Percentiles rank a stretch among this genome's conserved stretches.
phyloP scores from a whole-genome alignment of 2,329 filamentous ascomycete genomes.

The Stromatinia cepivora region DNA sequence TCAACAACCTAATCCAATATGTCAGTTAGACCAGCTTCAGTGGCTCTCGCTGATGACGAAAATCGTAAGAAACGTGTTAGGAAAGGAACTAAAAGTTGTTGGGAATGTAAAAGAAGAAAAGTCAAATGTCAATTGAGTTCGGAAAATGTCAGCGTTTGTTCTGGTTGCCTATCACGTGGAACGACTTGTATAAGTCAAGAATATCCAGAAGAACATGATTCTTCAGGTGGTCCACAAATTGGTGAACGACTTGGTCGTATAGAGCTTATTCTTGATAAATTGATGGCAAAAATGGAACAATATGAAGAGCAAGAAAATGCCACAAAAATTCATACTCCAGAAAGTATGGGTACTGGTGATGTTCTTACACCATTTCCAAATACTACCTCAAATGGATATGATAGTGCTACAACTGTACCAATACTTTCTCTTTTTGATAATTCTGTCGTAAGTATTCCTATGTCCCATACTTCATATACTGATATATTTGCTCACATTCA shows the following conservation, averaged over 20 bases:
- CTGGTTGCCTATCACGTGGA: conserved; percentile 48
- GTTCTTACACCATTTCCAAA: conserved; percentile 32
- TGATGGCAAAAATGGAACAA: conserved; percentile 36
- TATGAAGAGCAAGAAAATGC: conserved; percentile 38
- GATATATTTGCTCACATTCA: not conserved
- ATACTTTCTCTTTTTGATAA: conserved; percentile 40
- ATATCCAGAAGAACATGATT: conserved; percentile 39
- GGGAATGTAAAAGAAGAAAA: conserved; percentile 58
- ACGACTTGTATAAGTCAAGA: conserved; percentile 40
- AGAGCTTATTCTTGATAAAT: conserved; percentile 36
- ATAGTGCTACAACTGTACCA: conserved; percentile 32
- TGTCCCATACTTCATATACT: not conserved
- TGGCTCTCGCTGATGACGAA: conserved; percentile 28
- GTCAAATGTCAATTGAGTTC: conserved; percentile 50
- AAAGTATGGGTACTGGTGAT: conserved; percentile 35
- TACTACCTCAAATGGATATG: conserved; percentile 24
- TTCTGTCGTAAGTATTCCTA: conserved; percentile 31
- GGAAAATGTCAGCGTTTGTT: conserved; percentile 45
- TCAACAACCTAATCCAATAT: not conserved
- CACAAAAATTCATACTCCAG: conserved; percentile 36
- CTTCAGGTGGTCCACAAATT: conserved; percentile 34
- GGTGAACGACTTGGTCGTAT: conserved; percentile 40
- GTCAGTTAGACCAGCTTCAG: conserved; percentile 18
- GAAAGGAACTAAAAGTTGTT: conserved; percentile 59
- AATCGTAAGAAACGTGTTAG: conserved; percentile 38